Base-by-base conservation (phyloP, 345 rosid species). In the Gossypium sturtianum region DNA sequence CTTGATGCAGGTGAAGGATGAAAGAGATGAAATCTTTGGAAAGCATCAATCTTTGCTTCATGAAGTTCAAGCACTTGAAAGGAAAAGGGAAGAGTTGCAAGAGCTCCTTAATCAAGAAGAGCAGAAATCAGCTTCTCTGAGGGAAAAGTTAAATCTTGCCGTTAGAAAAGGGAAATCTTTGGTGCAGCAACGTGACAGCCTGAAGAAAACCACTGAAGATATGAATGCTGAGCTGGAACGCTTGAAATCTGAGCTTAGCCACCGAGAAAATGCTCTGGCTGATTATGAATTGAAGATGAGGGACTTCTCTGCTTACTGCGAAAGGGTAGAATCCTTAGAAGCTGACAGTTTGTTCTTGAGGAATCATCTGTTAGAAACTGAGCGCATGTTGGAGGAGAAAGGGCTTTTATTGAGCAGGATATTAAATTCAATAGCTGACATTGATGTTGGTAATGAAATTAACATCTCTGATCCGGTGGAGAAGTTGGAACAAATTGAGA, bases 91-190 rank as follows among this genome's bases (percentile, higher is more conserved):
- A 63, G 93, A 89, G 80, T 79, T 95, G 86, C 91, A 84, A 76
- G 90, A 81, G 76, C 80, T 82, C 34, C 91, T 90, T 73, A 75
- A 72, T 70, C 92, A 86, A 83, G 99, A 93, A 87, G 94, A 93
- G 86, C 98, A 88, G 85, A 95, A 87, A 83, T 87, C 91, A 62
- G 82, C 85, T 73, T 87, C 97, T 77, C 77, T 77, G 9, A 89
- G 94, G 76, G 99, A 95, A 84, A 95, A 93, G 83, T 74, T 95
- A 84, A 91, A 87, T 75, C 88, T 91, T 79, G 99, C 98, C 54
- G 98, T 95, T 79, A 86, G 96, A 80, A 95, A 95, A 90, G 98
- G 99, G 70, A 95, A 95, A 85, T 87, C 88, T 19, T 84, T 95
- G 85, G 94, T 95, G 83, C 98, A 93, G 78, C 91, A 86, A 68